These are phyloP conservation scores for Gracilaria domingensis DNA, from an alignment of 23 red algal species.

Conservation along the genomic window DNA sequence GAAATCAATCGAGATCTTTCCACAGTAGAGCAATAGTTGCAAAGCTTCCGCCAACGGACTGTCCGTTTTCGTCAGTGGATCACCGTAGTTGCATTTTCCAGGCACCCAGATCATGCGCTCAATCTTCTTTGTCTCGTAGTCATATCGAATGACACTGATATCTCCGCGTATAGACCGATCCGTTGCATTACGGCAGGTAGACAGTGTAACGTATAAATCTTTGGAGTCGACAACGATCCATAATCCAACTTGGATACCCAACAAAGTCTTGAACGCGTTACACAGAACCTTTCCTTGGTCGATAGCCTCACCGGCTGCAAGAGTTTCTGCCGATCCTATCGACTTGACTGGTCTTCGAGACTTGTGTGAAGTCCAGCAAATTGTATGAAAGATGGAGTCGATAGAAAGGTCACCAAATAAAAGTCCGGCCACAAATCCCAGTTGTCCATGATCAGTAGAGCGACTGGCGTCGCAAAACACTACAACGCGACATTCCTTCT, in stretches of 20 bases:
- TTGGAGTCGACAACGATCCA: constrained; percentile 41
- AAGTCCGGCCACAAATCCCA: constrained; percentile 48
- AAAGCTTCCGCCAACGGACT: constrained; percentile 6
- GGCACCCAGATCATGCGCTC: constrained; percentile 34
- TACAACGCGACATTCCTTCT: too few species aligned
- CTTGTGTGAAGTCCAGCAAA: constrained; percentile 41
- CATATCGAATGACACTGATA: constrained; percentile 7
- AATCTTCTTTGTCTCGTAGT: constrained; percentile 36
- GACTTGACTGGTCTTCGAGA: constrained; percentile 29
- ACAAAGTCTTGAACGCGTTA: background rate
- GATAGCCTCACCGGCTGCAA: constrained; percentile 32
- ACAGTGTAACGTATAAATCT: constrained; percentile 5
- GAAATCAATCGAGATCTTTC: constrained; percentile 34
- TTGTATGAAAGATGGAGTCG: constrained; percentile 1
- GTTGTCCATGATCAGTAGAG: constrained; percentile 21
- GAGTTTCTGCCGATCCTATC: constrained; percentile 41
- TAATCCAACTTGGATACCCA: constrained; percentile 28
- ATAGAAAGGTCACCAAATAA: constrained; percentile 23
- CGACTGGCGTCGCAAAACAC: constrained; percentile 37
- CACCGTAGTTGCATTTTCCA: constrained; percentile 3
- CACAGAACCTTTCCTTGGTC: constrained; percentile 29
- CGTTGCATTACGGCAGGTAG: constrained; percentile 1
- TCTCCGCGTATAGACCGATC: constrained; percentile 36
- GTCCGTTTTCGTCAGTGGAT: constrained; percentile 36
- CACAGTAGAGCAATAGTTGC: background rate